Evolutionary conservation across 208 protist genomes (phyloP), one percentile per base, ranked within the genome.

Genomic region (Leishmania lainsoni): DNA sequence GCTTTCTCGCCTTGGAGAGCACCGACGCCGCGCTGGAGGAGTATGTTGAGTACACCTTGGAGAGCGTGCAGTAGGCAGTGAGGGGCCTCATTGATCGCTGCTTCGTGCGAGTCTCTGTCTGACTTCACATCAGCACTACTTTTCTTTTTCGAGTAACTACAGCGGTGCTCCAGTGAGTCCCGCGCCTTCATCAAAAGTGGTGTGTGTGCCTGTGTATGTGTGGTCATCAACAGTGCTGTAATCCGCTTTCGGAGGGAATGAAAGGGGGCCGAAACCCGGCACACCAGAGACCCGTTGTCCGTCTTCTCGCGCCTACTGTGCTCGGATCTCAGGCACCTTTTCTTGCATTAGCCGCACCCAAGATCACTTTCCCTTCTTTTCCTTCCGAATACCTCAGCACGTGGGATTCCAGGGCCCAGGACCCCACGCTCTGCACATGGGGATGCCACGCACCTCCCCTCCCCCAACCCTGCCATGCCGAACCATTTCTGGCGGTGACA

Each of bases 1-100:
- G 83, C 61, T 89, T 89, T 52, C 74, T 97, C 32, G 81, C 93
- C 8, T 52, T 97, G 71, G 87, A 91, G 59, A 83, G 86, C 61
- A 87, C 83, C 17, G 93, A 94, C 22, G 75, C 76, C 14, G 86
- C 79, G 79, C 80, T 96, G 78, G 52, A 75, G 54, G 72, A 83
- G 42, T 96, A 96, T 69, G 48, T 92, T 29, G 78, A 79, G 20
- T 86, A 77, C 59, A 76, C 80, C 54, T 80, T 59, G 22, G 83
- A 87, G 4, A 76, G 45, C 56, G 48, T 48, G 49, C 1, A 14
- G 48, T 56, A 39, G 49, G 5, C 75, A 52, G 20, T 22, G 4
- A 26, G 65, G 54, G 8, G 63, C n/a, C 32, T 22, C 63, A 29
- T 54, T 35, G 63, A 80, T 61, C 22, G 48, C 12, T 66, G 59